A percentile compares a stretch with the other conserved stretches of the same genome.
Evolutionary conservation across 495 filamentous ascomycete genomes (phyloP).

Genomic region (Hyaloscypha finlandica): DNA sequence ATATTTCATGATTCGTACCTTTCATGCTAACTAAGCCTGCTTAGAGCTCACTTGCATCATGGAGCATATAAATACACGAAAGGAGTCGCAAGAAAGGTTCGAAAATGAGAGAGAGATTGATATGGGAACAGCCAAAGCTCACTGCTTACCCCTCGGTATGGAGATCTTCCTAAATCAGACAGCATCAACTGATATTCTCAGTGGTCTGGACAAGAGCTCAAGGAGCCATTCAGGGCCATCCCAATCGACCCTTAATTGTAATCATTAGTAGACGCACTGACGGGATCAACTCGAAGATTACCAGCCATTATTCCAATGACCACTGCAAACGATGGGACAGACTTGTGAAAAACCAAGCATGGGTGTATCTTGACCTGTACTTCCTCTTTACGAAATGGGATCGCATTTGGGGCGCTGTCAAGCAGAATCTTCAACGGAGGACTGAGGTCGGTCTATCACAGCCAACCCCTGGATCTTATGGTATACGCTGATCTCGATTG

Average conservation of each 20-base stretch:
- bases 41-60: too few species aligned
- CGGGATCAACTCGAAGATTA: slow-evolving; percentile 2
- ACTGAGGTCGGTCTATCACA: background rate
- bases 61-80: too few species aligned
- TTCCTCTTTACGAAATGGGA: slow-evolving; percentile 11
- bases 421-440: background rate
- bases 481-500: too few species aligned
- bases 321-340: background rate
- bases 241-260: background rate
- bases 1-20: too few species aligned
- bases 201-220: slow-evolving; percentile 6
- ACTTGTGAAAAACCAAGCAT: slow-evolving; percentile 1
- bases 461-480: background rate
- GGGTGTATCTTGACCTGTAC: slow-evolving; percentile 10
- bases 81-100: too few species aligned
- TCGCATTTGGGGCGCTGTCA: slow-evolving; percentile 1
- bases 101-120: too few species aligned
- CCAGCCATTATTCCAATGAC: slow-evolving; percentile 1
- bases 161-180: too few species aligned
- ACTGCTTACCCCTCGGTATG: too few species aligned
- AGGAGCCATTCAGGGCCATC: background rate
- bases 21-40: too few species aligned
- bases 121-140: too few species aligned
- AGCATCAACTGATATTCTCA: background rate
- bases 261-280: background rate